Base-by-base conservation (phyloP, 2,329 filamentous ascomycete species). In the Emmonsiellopsis sp. region DNA sequence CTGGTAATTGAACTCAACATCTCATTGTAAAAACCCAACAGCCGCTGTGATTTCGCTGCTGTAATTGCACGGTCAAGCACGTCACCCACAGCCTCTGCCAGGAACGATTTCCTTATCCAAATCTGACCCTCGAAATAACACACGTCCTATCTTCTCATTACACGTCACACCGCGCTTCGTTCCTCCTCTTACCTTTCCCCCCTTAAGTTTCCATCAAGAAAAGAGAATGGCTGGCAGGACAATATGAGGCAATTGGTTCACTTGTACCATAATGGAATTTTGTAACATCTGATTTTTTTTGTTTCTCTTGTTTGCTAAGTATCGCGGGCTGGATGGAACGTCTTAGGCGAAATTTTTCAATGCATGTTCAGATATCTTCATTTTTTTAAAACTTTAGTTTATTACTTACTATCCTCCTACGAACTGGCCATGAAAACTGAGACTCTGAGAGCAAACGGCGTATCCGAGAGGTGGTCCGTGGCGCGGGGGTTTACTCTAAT, bases 1-100 rank as follows among this genome's bases (percentile, higher is more conserved):
- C 48, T 95, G 90, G 88, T 95, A 83, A 72, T 52, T 34, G 13
- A 27, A 27, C 21, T 27, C 21, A 27, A 27, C 21, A 27, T 27
- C 21, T 17, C 17, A 17, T 17, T 17, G 17, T n/a, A 33, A 31
- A n/a, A 48, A 21, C 10, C n/a, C 7, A 7, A 45, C 43, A 45
- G 27, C 17, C n/a, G 21, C 3, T 27, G 21, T 27, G 21, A 27
- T 27, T 27, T 27, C 21, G 21, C 21, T 27, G 21, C 21, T 27
- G 21, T 27, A 27, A 27, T 27, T 5, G 21, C 21, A 27, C 3
- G 3, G 21, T 27, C 21, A 27, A 27, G 3, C 21, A 27, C 21
- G 21, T 27, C 21, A 27, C 34, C 17, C 5, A n/a, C 33, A n/a
- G 27, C 47, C 6, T 39, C 13, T 14, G 4, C 11, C 17, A 37